A percentile compares a stretch with the other conserved stretches of the same genome.
Conservation (phyloP, 768 basidiomycete genomes). For the Termitomyces sp. region DNA sequence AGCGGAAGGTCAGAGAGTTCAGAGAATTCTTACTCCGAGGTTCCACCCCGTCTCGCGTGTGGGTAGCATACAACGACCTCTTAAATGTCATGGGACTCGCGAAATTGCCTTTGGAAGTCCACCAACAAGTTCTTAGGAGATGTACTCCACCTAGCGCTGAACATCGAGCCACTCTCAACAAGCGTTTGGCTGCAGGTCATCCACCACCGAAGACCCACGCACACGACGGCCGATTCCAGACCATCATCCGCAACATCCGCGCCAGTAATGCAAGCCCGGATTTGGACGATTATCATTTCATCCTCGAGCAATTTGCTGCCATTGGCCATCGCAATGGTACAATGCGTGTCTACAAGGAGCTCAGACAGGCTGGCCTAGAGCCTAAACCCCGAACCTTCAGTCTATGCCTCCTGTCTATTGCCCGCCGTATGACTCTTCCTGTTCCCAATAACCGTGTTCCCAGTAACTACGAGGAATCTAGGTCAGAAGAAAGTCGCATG, state of each 20-base stretch:
- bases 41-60: slow-evolving; percentile 47
- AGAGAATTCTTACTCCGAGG: slow-evolving; percentile 26
- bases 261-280: slow-evolving; percentile 39
- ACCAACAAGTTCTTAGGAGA: slow-evolving; percentile 64
- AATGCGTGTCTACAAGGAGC: slow-evolving; percentile 56
- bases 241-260: slow-evolving; percentile 68
- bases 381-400: slow-evolving; percentile 57
- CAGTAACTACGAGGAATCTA: slow-evolving; percentile 24
- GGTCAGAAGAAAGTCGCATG: slow-evolving; percentile 38
- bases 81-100: slow-evolving; percentile 42
- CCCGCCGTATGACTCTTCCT: slow-evolving; percentile 62
- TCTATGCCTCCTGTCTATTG: slow-evolving; percentile 64
- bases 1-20: slow-evolving; percentile 22
- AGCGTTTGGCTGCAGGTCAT: slow-evolving; percentile 33
- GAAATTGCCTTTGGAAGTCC: slow-evolving; percentile 55
- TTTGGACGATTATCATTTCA: slow-evolving; percentile 69
- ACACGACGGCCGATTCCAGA: slow-evolving; percentile 64
- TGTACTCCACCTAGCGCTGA: slow-evolving; percentile 47
- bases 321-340: slow-evolving; percentile 65
- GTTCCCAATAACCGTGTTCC: slow-evolving; percentile 33
- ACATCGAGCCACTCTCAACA: slow-evolving; percentile 41
- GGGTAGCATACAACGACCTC: slow-evolving; percentile 60
- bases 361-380: slow-evolving; percentile 36
- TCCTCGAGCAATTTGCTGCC: slow-evolving; percentile 71
- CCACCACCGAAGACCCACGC: slow-evolving; percentile 37